These are phyloP conservation scores for Amanita molliuscula DNA, from an alignment of 768 basidiomycete genomes.

Conservation along the genomic window DNA sequence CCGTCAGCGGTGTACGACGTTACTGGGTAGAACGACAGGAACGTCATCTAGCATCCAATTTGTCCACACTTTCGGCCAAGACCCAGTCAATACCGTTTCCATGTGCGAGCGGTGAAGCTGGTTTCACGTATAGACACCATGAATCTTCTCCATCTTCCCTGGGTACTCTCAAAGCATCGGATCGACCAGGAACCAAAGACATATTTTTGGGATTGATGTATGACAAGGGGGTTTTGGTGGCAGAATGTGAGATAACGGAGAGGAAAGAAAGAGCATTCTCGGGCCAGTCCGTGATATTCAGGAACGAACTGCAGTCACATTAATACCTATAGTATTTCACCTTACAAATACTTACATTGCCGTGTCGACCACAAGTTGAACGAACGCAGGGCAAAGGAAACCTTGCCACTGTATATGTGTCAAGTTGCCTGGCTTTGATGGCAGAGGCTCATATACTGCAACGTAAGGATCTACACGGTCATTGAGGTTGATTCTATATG, in stretches of 20 bases:
- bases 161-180: conserved; percentile 3
- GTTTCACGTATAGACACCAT: conserved; percentile 1
- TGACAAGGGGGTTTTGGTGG: conserved; percentile 1
- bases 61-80: conserved; percentile 17
- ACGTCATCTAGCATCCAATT: conserved; percentile 22
- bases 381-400: conserved; percentile 39
- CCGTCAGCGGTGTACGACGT: background rate
- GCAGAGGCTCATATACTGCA: conserved; percentile 49
- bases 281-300: background rate
- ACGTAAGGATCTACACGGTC: conserved; percentile 64
- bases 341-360: conserved; percentile 24
- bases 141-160: conserved; percentile 6
- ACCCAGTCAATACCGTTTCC: conserved; percentile 3
- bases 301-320: background rate
- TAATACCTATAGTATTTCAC: background rate
- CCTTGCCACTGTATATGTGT: conserved; percentile 55
- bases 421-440: conserved; percentile 32
- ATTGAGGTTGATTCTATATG: conserved; percentile 41
- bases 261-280: background rate
- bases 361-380: conserved; percentile 38
- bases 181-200: background rate
- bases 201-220: conserved; percentile 7
- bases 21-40: conserved; percentile 2
- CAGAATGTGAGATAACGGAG: conserved; percentile 5
- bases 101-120: background rate